Base-by-base conservation (phyloP, 179 eudicot genomes). In the Gypsophila paniculata region DNA sequence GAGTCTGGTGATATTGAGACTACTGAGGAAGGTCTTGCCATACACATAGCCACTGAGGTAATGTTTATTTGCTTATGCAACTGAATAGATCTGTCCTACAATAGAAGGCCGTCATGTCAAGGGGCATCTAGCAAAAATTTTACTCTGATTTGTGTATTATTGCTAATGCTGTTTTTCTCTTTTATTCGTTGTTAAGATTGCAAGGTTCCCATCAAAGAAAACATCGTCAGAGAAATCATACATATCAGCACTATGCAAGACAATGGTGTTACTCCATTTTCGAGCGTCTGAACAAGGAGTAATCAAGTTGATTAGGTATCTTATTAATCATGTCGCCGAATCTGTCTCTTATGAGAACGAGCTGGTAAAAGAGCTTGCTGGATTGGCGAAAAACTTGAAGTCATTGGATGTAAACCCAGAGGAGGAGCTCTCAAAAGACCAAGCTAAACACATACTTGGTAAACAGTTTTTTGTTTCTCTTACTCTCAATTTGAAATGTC, bases 1-100 rank as follows among this genome's bases (percentile, higher is more conserved):
- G 75, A 71, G 77, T 78, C 77, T 22, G 48, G 78, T 75, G 93
- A 83, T 62, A 80, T 84, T 78, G 95, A 87, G 76, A 38, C 80
- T 76, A 92, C 95, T 68, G 88, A 90, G 72, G 99, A 91, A 81
- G 99, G 93, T 61, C 96, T 95, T 59, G 97, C 95, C 9, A 78
- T 95, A 69, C 86, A 96, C 59, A 85, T 95, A 58, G 95, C 93
- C 12, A 70, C 77, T 39, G 99, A 95, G 97, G 99, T 94, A 86
- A 42, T 42, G 34, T 29, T 29, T 6, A 42, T 42, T 42, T 0
- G 46, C 7, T 36, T 36, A 2, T 10, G 18, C 64, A 29, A 61
- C 32, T 11, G 63, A 59, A 61, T 2, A 5, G 18, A 6, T 3
- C 42, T 61, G 39, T 29, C 65, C 65, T 61, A 14, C 2, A 21